phyloP scores from a whole-genome alignment of 73 alveolate species.

The Paramecium octaurelia region DNA sequence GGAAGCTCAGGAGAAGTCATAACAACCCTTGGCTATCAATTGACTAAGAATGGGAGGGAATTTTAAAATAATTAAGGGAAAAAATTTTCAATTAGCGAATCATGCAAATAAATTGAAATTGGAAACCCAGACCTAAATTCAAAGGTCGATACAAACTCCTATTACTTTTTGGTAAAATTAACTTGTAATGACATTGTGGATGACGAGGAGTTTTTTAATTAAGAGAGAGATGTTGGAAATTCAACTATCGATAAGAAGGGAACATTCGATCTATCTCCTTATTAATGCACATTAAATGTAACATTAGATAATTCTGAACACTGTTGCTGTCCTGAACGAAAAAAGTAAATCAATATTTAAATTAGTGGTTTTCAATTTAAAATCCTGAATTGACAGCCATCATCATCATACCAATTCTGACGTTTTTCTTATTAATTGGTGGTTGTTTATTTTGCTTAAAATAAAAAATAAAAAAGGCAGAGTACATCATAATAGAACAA shows the following conservation, averaged over 20 bases:
- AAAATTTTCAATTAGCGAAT: neutral
- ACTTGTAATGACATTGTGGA: neutral
- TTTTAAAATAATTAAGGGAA: neutral
- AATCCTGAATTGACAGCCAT: neutral
- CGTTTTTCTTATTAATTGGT: neutral
- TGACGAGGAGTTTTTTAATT: neutral
- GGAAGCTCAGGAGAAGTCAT: neutral
- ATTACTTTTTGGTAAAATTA: neutral
- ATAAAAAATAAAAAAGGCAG: constrained; percentile 35
- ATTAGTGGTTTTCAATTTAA: neutral
- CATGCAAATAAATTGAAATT: neutral
- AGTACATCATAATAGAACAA: neutral
- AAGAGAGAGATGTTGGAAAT: neutral
- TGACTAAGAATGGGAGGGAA: neutral
- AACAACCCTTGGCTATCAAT: neutral
- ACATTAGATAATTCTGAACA: neutral
- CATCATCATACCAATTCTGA: neutral
- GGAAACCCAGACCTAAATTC: neutral
- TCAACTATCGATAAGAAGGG: neutral
- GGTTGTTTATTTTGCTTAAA: constrained; percentile 26
- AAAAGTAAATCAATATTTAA: neutral
- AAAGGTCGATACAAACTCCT: neutral
- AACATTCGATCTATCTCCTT: neutral
- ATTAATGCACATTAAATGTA: neutral
- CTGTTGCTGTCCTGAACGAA: neutral